Base-by-base conservation (phyloP, 2,329 filamentous ascomycete species). In the Penicillium sp. region DNA sequence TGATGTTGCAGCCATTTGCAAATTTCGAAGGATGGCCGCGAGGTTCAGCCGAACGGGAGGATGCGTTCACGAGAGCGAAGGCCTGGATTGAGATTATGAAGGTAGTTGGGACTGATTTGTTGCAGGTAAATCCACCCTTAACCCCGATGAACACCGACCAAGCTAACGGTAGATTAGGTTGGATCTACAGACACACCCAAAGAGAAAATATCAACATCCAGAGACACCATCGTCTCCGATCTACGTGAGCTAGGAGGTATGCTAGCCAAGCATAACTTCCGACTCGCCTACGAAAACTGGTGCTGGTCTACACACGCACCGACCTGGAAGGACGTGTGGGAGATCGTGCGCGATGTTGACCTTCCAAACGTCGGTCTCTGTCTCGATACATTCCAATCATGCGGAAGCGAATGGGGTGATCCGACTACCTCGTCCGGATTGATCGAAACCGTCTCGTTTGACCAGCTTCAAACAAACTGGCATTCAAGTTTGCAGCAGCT, bases 211-310 rank as follows among this genome's bases (percentile, higher is more conserved):
- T 78, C 77, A 0, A 75, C 72, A 0, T 76, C 81, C 6, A 73
- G 79, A 6, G 74, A 76, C 1, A 74, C 78, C 8, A 78, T 89
- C 20, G 82, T 87, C 0, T 66, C 71, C 0, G 88, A 92, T 62
- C 77, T 92, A 0, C 79, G 79, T 1, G 79, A 85, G 54, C 75
- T 92, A 6, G 85, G 84, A 2, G 85, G 89, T 52, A 73, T 88
- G 49, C 77, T 89, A 1, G 81, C 81, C 0, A 68, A 77, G 22
- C 79, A 83, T 45, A 79, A 79, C 0, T 83, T 85, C 67, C 79
- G 82, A 6, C 74, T 92, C 18, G 88, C 88, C 0, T 92, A 92
- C 62, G 89, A 92, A 73, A 91, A 92, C 67, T 92, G 88, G 88
- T 90, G 88, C 72, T 92, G 89, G 89, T 85, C 85, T 0, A 89